phyloP scores from a whole-genome alignment of 73 alveolate genomes.

The Uronychia setigera region DNA sequence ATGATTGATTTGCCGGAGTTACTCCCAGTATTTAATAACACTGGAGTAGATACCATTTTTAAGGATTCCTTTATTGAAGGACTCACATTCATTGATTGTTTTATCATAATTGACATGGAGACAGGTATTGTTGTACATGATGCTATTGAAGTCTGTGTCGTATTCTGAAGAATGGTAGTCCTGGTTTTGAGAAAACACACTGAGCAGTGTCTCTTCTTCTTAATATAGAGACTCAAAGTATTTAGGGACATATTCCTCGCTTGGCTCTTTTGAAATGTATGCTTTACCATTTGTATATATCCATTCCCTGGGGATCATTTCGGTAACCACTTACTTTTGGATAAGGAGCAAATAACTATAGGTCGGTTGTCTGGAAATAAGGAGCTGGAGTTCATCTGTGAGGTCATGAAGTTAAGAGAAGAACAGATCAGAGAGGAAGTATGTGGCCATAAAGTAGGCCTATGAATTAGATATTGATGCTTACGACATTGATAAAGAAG shows the following conservation, averaged over 20 bases:
- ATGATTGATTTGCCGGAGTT: constrained; percentile 40
- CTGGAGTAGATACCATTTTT: constrained; percentile 41
- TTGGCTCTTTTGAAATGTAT: no score
- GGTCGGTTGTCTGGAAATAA: constrained; percentile 30
- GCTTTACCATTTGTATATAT: constrained; percentile 16
- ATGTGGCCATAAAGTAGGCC: not conserved
- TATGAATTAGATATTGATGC: not conserved
- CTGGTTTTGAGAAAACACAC: constrained; percentile 18
- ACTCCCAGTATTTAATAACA: constrained; percentile 56
- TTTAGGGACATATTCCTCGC: constrained; percentile 19
- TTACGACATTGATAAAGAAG: not conserved
- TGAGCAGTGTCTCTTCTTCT: constrained; percentile 37
- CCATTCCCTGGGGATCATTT: constrained; percentile 24
- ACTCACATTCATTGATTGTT: no score
- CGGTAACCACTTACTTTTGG: not conserved
- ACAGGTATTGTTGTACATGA: not conserved
- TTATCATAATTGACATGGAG: no score
- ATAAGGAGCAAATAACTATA: constrained; percentile 8
- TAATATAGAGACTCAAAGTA: constrained; percentile 37
- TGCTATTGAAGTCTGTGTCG: no score
- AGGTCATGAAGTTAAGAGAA: not conserved
- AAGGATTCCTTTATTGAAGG: constrained; percentile 39
- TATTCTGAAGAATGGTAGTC: not conserved
- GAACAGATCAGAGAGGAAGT: not conserved
- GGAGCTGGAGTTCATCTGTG: not conserved